Percentiles rank a stretch among this genome's conserved stretches.
Conservation (phyloP, 2,329 filamentous ascomycete genomes). For the Penicillium psychrosexuale region DNA sequence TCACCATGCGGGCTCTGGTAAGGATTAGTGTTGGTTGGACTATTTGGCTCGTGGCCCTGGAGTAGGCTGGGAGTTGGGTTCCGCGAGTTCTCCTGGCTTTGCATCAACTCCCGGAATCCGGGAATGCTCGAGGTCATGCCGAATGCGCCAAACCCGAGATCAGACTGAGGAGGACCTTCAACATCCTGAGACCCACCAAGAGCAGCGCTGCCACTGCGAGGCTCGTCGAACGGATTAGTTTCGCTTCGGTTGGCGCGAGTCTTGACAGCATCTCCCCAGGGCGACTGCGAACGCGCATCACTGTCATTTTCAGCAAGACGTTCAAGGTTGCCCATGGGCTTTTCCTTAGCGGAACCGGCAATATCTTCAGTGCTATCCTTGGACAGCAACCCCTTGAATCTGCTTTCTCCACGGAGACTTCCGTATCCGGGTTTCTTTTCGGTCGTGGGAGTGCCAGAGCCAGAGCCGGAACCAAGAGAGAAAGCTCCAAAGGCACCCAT, state of each 20-base stretch:
- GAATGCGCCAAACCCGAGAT: constrained; percentile 59
- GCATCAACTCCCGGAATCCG: constrained; percentile 56
- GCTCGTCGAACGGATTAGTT: constrained; percentile 51
- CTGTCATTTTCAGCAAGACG: constrained; percentile 53
- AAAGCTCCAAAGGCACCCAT: constrained; percentile 92
- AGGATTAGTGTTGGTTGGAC: constrained; percentile 92
- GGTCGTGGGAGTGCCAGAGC: constrained; percentile 52
- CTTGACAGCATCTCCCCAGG: constrained; percentile 51
- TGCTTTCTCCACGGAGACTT: constrained; percentile 70
- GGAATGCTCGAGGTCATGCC: constrained; percentile 58
- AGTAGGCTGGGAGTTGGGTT: constrained; percentile 54
- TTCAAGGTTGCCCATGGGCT: constrained; percentile 51
- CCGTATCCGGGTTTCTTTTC: constrained; percentile 72
- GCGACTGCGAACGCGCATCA: constrained; percentile 47
- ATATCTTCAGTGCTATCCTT: constrained; percentile 72
- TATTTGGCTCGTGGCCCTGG: constrained; percentile 66
- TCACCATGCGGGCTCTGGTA: constrained; percentile 87
- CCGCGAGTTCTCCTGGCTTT: constrained; percentile 56
- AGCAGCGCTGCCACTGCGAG: constrained; percentile 60
- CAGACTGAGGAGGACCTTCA: constrained; percentile 29
- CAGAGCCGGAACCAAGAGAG: constrained; percentile 56
- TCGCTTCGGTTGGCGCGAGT: constrained; percentile 49
- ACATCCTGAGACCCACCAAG: constrained; percentile 73
- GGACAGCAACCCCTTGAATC: constrained; percentile 78
- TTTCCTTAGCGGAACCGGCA: constrained; percentile 52